Base-by-base conservation (phyloP, 441 rosid species). In the Croton setiger region DNA sequence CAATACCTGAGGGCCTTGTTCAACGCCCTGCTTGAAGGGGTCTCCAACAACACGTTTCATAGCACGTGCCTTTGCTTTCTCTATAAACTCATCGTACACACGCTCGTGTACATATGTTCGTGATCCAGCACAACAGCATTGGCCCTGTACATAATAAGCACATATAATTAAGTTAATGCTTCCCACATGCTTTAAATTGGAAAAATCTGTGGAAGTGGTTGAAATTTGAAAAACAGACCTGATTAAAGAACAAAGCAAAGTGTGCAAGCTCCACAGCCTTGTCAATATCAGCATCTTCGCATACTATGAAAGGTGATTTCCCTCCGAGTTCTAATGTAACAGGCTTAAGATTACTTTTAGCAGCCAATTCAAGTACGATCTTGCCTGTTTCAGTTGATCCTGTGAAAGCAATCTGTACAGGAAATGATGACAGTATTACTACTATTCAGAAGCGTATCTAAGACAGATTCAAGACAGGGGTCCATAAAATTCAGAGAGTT, bases 111-210 rank as follows among this genome's bases (percentile, higher is more conserved):
- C 96, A 64, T 51, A 92, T 17, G 92, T 89, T 0, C 94, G 91
- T 55, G 97, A 92, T 55, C 97, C 96, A 13, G 96, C 96, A 10
- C 94, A 89, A 80, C 97, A 92, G 60, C 96, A 88, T 67, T 92
- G 97, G 15, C 97, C 97, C 96, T 91, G 80, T 39, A 79, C 58
- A 58, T 13, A 72, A 57, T 18, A 59, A 67, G 33, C 59, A 52
- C n/a, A 49, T 39, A 12, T 1, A 36, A 39, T 4, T 5, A 37
- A 37, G 41, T 37, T 37, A 39, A 39, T 39, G 43, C 15, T 44
- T 64, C 67, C 67, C 58, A 15, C 63, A 41, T 27, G 21, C 61
- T n/a, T 11, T 27, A 4, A 14, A 63, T 18, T 37, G 31, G 67
- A 51, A 61, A 18, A 18, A 4, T 45, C 2, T 0, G 49, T 45